phyloP scores from a whole-genome alignment of 352 stramenopile species.

The Blastocystis sp. region DNA sequence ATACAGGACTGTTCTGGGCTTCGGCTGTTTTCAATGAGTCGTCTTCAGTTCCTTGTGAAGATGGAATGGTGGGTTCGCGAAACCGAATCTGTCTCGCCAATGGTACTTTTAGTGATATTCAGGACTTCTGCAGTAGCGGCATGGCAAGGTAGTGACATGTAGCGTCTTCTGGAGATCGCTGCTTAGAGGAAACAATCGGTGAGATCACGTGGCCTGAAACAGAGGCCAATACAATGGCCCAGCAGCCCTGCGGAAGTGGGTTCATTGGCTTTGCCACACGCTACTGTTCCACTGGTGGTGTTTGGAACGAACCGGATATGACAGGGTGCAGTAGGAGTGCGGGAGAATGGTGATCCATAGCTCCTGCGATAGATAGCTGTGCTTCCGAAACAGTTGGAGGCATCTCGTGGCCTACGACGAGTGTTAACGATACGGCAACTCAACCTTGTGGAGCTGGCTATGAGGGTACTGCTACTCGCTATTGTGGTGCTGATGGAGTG shows the following conservation, averaged over 20 bases:
- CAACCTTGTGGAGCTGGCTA: background rate
- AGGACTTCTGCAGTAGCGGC: background rate
- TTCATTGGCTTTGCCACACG: background rate
- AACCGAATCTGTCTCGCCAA: background rate
- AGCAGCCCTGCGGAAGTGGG: background rate
- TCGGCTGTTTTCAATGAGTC: too few species aligned
- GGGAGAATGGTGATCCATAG: too few species aligned
- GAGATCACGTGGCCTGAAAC: constrained; percentile 22
- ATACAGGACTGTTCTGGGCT: too few species aligned
- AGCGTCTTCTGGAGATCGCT: background rate
- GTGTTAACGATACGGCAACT: background rate
- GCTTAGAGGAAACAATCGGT: background rate
- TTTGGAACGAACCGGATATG: background rate
- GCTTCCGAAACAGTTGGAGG: background rate
- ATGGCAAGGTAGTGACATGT: too few species aligned
- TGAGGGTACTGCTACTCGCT: background rate
- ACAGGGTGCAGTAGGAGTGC: too few species aligned
- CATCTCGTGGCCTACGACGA: background rate
- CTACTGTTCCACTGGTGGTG: background rate
- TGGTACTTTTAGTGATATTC: background rate
- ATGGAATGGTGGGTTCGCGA: background rate
- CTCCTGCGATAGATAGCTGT: background rate
- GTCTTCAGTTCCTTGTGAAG: background rate
- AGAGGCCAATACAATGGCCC: background rate
- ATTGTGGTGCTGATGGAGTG: background rate